Evolutionary conservation across 495 filamentous ascomycete species (phyloP).

Genomic region (Penicillium atrosanguineum): DNA sequence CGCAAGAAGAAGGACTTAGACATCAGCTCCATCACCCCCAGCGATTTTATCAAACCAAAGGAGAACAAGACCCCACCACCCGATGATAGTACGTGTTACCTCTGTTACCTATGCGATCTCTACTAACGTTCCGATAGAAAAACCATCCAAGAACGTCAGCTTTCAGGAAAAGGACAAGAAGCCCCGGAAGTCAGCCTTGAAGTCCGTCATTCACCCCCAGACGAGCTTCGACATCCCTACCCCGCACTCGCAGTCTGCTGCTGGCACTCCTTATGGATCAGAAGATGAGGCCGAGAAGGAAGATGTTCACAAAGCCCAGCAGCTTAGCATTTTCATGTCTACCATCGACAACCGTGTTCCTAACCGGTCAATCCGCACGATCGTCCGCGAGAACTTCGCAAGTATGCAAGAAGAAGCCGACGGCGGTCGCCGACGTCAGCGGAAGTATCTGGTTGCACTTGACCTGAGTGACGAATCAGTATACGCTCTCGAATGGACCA

Average conservation of each 20-base stretch:
- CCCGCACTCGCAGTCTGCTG: slow-evolving; percentile 53
- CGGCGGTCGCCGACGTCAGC: slow-evolving; percentile 65
- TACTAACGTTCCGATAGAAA: slow-evolving; percentile 11
- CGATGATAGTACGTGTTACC: slow-evolving; percentile 66
- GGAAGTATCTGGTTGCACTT: slow-evolving; percentile 89
- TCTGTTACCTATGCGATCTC: neutral
- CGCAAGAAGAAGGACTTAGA: slow-evolving; percentile 26
- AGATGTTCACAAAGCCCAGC: slow-evolving; percentile 84
- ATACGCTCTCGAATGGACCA: slow-evolving; percentile 94
- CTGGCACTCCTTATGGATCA: slow-evolving; percentile 76
- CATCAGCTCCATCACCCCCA: slow-evolving; percentile 20
- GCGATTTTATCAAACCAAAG: slow-evolving; percentile 20
- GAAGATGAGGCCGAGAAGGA: slow-evolving; percentile 81
- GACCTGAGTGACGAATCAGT: slow-evolving; percentile 91
- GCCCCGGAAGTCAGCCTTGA: slow-evolving; percentile 43
- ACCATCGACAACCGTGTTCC: slow-evolving; percentile 70
- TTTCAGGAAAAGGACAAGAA: slow-evolving; percentile 15
- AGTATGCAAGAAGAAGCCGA: slow-evolving; percentile 73
- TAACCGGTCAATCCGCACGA: slow-evolving; percentile 79
- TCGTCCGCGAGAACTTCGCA: slow-evolving; percentile 81
- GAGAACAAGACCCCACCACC: slow-evolving; percentile 6
- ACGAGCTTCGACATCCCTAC: slow-evolving; percentile 68
- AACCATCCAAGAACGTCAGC: slow-evolving; percentile 1
- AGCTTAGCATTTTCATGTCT: slow-evolving; percentile 74
- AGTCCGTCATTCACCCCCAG: slow-evolving; percentile 71